These are phyloP conservation scores for Ligustrum vulgare DNA, from an alignment of 257 asterid genomes.

Conservation along the genomic window DNA sequence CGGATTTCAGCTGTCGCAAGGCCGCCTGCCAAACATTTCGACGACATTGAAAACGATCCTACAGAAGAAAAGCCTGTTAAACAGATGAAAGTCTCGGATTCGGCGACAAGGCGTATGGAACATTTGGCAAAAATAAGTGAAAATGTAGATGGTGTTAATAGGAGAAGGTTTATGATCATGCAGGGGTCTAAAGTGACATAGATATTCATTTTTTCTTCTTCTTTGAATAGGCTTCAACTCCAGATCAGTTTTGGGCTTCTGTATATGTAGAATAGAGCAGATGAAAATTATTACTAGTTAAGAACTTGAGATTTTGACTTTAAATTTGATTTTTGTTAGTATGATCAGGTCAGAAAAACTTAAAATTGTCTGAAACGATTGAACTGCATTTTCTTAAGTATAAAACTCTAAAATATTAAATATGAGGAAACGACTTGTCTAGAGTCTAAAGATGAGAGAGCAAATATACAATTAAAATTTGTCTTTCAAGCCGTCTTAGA, in stretches of 20 bases:
- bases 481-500: too few species aligned
- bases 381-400: too few species aligned
- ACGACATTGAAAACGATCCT: slow-evolving; percentile 37
- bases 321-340: background rate
- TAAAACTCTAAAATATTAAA: too few species aligned
- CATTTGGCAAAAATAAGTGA: slow-evolving; percentile 78
- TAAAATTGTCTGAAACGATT: background rate
- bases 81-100: slow-evolving; percentile 46
- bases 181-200: slow-evolving; percentile 67
- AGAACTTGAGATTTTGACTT: too few species aligned
- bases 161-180: slow-evolving; percentile 66
- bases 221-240: background rate
- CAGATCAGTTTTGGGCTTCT: background rate
- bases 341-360: background rate
- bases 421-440: too few species aligned
- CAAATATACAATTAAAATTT: too few species aligned
- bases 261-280: background rate
- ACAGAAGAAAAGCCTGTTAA: slow-evolving; percentile 30
- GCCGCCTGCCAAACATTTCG: slow-evolving; percentile 31
- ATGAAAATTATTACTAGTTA: background rate
- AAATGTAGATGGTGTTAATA: slow-evolving; percentile 58
- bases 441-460: too few species aligned
- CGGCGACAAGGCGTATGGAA: slow-evolving; percentile 70
- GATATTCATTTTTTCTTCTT: background rate
- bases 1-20: slow-evolving; percentile 36